Conservation (phyloP, 768 basidiomycete species). For the Auricularia auricula-judae region DNA sequence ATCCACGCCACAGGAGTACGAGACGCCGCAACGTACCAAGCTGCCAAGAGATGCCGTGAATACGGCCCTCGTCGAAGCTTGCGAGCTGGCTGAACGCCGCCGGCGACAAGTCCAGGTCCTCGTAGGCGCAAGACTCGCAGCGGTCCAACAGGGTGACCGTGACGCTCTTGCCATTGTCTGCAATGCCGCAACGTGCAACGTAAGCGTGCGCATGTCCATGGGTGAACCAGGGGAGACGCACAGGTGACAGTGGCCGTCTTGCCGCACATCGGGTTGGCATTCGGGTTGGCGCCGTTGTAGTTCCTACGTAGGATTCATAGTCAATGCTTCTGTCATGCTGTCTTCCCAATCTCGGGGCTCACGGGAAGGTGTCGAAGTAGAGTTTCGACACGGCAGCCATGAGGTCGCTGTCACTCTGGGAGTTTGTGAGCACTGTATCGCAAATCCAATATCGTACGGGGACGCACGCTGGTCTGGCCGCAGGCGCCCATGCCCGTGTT, state of each 20-base stretch:
- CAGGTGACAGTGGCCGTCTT: slow-evolving; percentile 34
- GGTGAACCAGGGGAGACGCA: slow-evolving; percentile 21
- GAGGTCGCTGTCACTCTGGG: slow-evolving; percentile 36
- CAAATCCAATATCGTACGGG: slow-evolving; percentile 32
- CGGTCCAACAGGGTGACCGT: slow-evolving; percentile 48
- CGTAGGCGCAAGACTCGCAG: slow-evolving; percentile 41
- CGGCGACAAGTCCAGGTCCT: slow-evolving; percentile 51
- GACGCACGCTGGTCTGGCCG: slow-evolving; percentile 36
- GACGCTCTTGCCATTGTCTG: slow-evolving; percentile 42
- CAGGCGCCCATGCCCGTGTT: slow-evolving; percentile 53
- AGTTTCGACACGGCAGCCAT: slow-evolving; percentile 48
- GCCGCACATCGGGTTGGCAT: slow-evolving; percentile 63
- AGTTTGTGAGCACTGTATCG: slow-evolving; percentile 46
- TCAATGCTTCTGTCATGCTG: not conserved
- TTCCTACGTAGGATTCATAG: slow-evolving; percentile 27
- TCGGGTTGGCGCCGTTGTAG: slow-evolving; percentile 52
- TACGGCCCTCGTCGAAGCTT: not conserved
- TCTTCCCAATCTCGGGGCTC: slow-evolving; percentile 14
- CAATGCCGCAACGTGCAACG: slow-evolving; percentile 1
- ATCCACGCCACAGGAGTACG: not conserved
- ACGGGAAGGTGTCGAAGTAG: slow-evolving; percentile 54
- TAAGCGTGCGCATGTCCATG: slow-evolving; percentile 3
- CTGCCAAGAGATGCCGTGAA: not conserved
- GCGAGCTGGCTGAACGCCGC: slow-evolving; percentile 44
- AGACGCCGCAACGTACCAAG: not conserved